Percentiles rank a stretch among this genome's conserved stretches.
Evolutionary conservation across 352 stramenopile species (phyloP).

Genomic region (Blastocystis sp.): DNA sequence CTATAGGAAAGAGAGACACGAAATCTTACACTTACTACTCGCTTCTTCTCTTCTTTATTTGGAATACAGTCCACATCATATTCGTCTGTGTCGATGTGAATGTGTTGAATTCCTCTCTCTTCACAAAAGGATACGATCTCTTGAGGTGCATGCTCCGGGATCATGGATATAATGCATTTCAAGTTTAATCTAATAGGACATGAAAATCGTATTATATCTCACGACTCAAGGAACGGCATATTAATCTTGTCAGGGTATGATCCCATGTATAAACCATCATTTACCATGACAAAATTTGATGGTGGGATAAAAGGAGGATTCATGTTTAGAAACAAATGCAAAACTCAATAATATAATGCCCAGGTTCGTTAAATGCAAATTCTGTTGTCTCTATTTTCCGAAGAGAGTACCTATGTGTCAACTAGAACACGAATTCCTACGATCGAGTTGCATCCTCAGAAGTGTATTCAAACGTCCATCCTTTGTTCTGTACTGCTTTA

Average conservation of each 20-base stretch:
- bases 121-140: slow-evolving; percentile 19
- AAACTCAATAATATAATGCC: neutral
- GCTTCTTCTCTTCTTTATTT: slow-evolving; percentile 49
- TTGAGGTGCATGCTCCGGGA: neutral
- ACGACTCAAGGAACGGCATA: slow-evolving; percentile 35
- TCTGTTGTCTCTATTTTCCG: neutral
- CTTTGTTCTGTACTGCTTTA: neutral
- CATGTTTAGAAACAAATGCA: slow-evolving; percentile 4
- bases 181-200: neutral
- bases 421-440: neutral
- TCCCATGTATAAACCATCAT: slow-evolving; percentile 27
- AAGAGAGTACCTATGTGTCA: neutral
- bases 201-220: neutral
- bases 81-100: slow-evolving; percentile 59
- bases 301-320: slow-evolving; percentile 19
- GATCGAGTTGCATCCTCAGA: neutral
- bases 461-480: neutral
- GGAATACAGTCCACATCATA: slow-evolving; percentile 59
- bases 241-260: slow-evolving; percentile 36
- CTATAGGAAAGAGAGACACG: neutral
- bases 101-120: slow-evolving; percentile 30
- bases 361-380: neutral
- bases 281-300: slow-evolving; percentile 11
- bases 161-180: slow-evolving; percentile 55
- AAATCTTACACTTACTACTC: neutral